These are phyloP conservation scores for Tylopilus plumbeoviolaceoides DNA, from an alignment of 768 basidiomycete species.

Conservation along the genomic window DNA sequence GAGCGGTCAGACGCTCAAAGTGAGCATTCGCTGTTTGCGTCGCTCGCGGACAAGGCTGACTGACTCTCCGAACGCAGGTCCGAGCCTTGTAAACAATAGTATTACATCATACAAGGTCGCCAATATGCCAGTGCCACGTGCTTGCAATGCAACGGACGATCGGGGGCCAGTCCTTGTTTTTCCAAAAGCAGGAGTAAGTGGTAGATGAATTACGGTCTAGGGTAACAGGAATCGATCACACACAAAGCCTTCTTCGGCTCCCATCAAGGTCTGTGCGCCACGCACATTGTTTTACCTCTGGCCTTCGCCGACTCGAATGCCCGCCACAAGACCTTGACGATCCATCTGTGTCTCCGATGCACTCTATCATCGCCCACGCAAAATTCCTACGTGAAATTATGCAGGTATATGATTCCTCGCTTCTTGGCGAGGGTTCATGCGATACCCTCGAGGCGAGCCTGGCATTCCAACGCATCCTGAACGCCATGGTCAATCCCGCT, in stretches of 20 bases:
- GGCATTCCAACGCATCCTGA: conserved; percentile 49
- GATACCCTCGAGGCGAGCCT: conserved; percentile 11
- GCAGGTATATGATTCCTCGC: conserved; percentile 78
- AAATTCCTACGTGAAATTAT: conserved; percentile 87
- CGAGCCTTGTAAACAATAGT: conserved; percentile 93
- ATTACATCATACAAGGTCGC: conserved; percentile 91
- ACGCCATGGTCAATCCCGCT: conserved; percentile 82
- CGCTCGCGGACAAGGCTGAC: not conserved
- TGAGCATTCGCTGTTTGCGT: conserved; percentile 24
- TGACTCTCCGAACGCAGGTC: conserved; percentile 40
- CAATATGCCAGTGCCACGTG: conserved; percentile 93
- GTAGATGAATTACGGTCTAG: too few species aligned
- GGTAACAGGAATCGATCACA: too few species aligned
- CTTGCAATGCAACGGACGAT: conserved; percentile 91
- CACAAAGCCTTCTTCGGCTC: too few species aligned
- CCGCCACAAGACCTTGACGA: conserved; percentile 59
- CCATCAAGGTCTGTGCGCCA: conserved; percentile 46
- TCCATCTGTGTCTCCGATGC: conserved; percentile 65
- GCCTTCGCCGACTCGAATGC: not conserved
- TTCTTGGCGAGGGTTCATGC: conserved; percentile 50
- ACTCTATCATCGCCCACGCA: conserved; percentile 69
- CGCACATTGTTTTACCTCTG: not conserved
- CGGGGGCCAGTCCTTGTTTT: conserved; percentile 71
- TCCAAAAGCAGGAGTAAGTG: conserved; percentile 78
- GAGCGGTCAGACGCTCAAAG: conserved; percentile 55